These are phyloP conservation scores for Mycena maculata DNA, from an alignment of 768 basidiomycete genomes.

Conservation along the genomic window DNA sequence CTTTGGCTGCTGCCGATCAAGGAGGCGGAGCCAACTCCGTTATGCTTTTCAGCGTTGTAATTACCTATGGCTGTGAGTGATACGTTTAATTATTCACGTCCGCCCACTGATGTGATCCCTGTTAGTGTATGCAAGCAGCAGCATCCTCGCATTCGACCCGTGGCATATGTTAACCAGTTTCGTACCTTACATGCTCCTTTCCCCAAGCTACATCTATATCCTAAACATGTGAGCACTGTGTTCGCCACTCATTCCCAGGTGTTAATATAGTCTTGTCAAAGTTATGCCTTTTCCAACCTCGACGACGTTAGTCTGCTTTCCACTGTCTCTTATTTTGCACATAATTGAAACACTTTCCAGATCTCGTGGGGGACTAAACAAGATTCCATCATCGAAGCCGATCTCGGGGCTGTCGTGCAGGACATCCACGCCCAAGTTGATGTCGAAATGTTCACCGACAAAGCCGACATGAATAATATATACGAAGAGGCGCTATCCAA, in stretches of 20 bases:
- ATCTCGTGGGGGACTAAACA: slow-evolving; percentile 98
- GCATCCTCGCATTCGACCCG: slow-evolving; percentile 90
- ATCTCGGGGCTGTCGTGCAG: slow-evolving; percentile 87
- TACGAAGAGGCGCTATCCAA: slow-evolving; percentile 88
- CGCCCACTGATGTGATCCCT: neutral
- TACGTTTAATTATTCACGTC: neutral
- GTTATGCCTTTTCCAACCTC: slow-evolving; percentile 87
- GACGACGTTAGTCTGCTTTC: slow-evolving; percentile 67
- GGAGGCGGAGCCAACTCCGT: slow-evolving; percentile 73
- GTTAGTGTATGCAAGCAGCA: slow-evolving; percentile 80
- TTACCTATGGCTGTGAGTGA: slow-evolving; percentile 73
- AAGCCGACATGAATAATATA: slow-evolving; percentile 83
- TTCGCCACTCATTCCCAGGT: neutral
- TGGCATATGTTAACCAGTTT: slow-evolving; percentile 97
- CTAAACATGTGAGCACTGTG: slow-evolving; percentile 76
- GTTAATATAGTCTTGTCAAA: slow-evolving; percentile 41
- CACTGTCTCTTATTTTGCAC: neutral
- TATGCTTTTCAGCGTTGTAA: slow-evolving; percentile 87
- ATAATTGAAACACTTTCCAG: slow-evolving; percentile 47
- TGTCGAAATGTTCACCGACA: slow-evolving; percentile 85
- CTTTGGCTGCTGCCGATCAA: slow-evolving; percentile 75
- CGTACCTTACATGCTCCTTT: slow-evolving; percentile 86
- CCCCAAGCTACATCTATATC: slow-evolving; percentile 83
- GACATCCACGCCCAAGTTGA: slow-evolving; percentile 87
- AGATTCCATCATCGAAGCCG: slow-evolving; percentile 75